phyloP scores from a whole-genome alignment of 768 basidiomycete genomes.

The Clathrus columnatus region DNA sequence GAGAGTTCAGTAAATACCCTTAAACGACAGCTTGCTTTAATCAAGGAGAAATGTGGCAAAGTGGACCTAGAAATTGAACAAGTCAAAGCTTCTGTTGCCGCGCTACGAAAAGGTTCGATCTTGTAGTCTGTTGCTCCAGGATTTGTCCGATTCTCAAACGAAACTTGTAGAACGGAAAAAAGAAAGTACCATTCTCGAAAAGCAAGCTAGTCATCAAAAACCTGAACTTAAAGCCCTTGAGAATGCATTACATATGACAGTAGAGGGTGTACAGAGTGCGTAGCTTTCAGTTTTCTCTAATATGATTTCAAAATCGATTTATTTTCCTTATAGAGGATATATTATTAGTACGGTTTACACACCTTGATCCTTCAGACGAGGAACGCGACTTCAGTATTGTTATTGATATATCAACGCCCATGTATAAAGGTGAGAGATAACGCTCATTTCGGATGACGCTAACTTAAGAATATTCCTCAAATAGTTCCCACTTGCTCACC shows the following conservation, averaged over 20 bases:
- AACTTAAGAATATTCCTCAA: neutral
- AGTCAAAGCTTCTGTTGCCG: slow-evolving; percentile 50
- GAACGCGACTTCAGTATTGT: slow-evolving; percentile 65
- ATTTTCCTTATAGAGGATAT: slow-evolving; percentile 35
- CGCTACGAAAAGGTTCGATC: slow-evolving; percentile 50
- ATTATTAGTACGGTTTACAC: slow-evolving; percentile 63
- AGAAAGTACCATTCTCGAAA: slow-evolving; percentile 48
- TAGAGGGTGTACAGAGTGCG: slow-evolving; percentile 68
- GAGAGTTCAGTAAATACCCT: slow-evolving; percentile 52
- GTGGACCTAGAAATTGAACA: slow-evolving; percentile 69
- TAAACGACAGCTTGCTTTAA: slow-evolving; percentile 55
- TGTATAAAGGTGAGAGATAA: slow-evolving; percentile 52
- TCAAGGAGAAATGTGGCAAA: slow-evolving; percentile 48
- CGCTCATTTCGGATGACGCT: slow-evolving; percentile 1
- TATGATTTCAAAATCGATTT: neutral
- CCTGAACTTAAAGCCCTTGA: slow-evolving; percentile 54
- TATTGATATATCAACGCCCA: slow-evolving; percentile 55
- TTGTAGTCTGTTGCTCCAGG: neutral
- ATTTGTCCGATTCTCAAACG: slow-evolving; percentile 6
- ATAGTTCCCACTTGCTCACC: slow-evolving; percentile 79
- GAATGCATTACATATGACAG: slow-evolving; percentile 45
- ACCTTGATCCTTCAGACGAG: slow-evolving; percentile 49
- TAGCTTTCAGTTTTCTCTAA: neutral
- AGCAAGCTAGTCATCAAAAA: slow-evolving; percentile 40
- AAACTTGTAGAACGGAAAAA: slow-evolving; percentile 67